Evolutionary conservation across 2,329 filamentous ascomycete species (phyloP).

Genomic region (Aspergillus hortae): DNA sequence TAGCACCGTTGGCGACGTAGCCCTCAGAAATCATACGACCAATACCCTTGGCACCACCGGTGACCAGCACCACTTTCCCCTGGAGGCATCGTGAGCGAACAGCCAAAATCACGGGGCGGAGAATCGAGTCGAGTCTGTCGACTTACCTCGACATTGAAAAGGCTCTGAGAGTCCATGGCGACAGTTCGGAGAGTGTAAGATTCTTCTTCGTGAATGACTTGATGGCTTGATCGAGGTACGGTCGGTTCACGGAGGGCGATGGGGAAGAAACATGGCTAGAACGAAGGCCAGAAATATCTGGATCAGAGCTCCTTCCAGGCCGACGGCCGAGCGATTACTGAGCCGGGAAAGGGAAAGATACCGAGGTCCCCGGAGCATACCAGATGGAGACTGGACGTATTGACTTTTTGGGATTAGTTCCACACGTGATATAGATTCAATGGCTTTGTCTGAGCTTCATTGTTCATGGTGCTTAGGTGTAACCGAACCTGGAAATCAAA

Average conservation of each 20-base stretch:
- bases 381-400: no score
- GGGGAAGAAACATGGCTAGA: background rate
- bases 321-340: conserved; percentile 6
- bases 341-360: conserved; percentile 1
- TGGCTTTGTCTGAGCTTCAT: no score
- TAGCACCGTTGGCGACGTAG: conserved; percentile 51
- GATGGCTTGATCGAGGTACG: background rate
- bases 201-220: background rate
- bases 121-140: background rate
- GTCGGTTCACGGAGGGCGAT: background rate
- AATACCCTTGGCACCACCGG: conserved; percentile 50
- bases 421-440: no score
- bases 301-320: background rate
- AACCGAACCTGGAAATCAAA: no score
- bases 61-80: conserved; percentile 49
- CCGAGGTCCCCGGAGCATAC: conserved; percentile 2
- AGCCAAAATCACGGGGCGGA: background rate
- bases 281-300: background rate
- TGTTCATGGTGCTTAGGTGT: no score
- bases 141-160: conserved; percentile 59
- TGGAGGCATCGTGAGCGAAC: conserved; percentile 35
- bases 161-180: conserved; percentile 52
- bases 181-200: background rate
- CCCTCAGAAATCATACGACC: conserved; percentile 56
- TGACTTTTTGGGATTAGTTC: no score